Evolutionary conservation across 2,329 filamentous ascomycete genomes (phyloP).

Genomic region (Hymenoscyphus linearis): DNA sequence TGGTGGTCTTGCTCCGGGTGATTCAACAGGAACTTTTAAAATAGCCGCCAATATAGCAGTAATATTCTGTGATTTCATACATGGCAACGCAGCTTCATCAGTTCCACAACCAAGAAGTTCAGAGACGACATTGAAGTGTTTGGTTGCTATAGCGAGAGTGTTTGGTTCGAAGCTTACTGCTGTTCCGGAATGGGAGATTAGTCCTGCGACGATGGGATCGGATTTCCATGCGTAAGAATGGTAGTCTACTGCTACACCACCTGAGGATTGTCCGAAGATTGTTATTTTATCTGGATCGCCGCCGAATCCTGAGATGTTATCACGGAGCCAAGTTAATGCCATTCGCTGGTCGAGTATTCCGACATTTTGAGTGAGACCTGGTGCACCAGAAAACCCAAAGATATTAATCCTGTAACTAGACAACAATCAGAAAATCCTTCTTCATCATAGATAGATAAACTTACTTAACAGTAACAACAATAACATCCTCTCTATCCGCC

Average conservation of each 20-base stretch:
- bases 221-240: conserved; percentile 20
- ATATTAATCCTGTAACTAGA: conserved; percentile 33
- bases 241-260: conserved; percentile 44
- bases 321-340: conserved; percentile 52
- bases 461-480: conserved; percentile 42
- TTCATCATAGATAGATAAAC: conserved; percentile 5
- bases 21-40: conserved; percentile 9
- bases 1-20: conserved; percentile 9
- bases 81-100: conserved; percentile 8
- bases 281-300: conserved; percentile 50
- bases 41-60: conserved; percentile 13
- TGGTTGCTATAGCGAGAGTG: conserved; percentile 3
- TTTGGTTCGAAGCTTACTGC: neutral
- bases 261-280: conserved; percentile 48
- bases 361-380: conserved; percentile 41
- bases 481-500: conserved; percentile 36
- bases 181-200: conserved; percentile 24
- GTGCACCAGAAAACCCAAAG: conserved; percentile 32
- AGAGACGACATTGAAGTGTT: conserved; percentile 17
- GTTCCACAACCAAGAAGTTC: conserved; percentile 17
- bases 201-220: conserved; percentile 24
- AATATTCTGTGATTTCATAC: conserved; percentile 13
- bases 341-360: conserved; percentile 57
- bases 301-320: conserved; percentile 53
- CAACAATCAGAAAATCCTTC: neutral